A percentile compares a stretch with the other conserved stretches of the same genome.
phyloP scores from a whole-genome alignment of 805 yeast species.

The Tetrapisispora arboricola region DNA sequence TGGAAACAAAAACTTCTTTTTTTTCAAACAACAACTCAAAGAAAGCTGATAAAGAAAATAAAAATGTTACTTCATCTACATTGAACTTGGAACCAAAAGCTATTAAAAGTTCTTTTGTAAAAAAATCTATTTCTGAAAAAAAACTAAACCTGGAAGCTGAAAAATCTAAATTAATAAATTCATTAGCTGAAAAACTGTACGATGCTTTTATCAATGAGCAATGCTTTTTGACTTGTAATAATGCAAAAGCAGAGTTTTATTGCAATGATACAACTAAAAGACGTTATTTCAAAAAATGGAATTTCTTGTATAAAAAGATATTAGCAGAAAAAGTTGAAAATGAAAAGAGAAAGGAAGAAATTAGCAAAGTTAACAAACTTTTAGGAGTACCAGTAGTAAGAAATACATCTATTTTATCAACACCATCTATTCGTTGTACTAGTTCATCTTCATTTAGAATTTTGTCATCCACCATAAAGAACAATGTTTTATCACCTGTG shows the following conservation, averaged over 20 bases:
- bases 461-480: slow-evolving; percentile 16
- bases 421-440: slow-evolving; percentile 8
- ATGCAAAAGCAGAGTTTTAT: slow-evolving; percentile 37
- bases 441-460: slow-evolving; percentile 12
- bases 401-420: slow-evolving; percentile 15
- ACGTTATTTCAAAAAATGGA: slow-evolving; percentile 27
- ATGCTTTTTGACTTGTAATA: slow-evolving; percentile 34
- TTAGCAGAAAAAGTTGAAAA: slow-evolving; percentile 19
- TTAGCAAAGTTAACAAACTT: slow-evolving; percentile 25
- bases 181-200: slow-evolving; percentile 42
- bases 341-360: slow-evolving; percentile 35
- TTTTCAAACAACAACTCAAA: too few species aligned
- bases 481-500: slow-evolving; percentile 15
- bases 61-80: too few species aligned
- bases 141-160: slow-evolving; percentile 7
- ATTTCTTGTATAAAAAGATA: slow-evolving; percentile 19
- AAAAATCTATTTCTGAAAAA: neutral
- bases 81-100: neutral
- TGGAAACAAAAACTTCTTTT: too few species aligned
- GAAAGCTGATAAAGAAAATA: too few species aligned
- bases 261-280: slow-evolving; percentile 28
- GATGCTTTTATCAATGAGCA: slow-evolving; percentile 53
- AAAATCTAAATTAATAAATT: slow-evolving; percentile 20
- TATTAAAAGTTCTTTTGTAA: neutral
- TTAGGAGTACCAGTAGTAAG: slow-evolving; percentile 29